Percentiles rank a stretch among this genome's conserved stretches.
These are phyloP conservation scores for Trichoderma simmonsii DNA, from an alignment of 2,329 filamentous ascomycete species.

Conservation along the genomic window DNA sequence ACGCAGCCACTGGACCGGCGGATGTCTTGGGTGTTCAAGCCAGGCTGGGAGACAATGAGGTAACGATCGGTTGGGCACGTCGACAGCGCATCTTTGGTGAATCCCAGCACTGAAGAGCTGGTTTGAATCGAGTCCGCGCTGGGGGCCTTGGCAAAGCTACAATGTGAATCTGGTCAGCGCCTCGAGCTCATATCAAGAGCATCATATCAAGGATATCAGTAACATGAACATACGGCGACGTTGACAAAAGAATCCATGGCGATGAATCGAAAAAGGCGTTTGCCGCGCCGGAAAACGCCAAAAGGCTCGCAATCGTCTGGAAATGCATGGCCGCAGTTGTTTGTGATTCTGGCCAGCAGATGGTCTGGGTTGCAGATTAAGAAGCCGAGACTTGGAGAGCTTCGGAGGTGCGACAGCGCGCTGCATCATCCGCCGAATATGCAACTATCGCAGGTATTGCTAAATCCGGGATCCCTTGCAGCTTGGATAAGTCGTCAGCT, in stretches of 20 bases:
- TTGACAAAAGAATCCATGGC: constrained; percentile 86
- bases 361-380: constrained; percentile 2
- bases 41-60: constrained; percentile 73
- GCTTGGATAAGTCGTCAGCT: not conserved
- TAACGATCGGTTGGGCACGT: constrained; percentile 73
- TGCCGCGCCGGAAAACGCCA: constrained; percentile 56
- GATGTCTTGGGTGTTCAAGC: constrained; percentile 69
- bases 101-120: constrained; percentile 41
- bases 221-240: constrained; percentile 62
- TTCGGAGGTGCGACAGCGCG: constrained; percentile 13
- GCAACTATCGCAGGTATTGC: constrained; percentile 9
- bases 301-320: constrained; percentile 41
- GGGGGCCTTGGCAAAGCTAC: constrained; percentile 35
- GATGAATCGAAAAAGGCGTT: constrained; percentile 81
- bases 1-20: constrained; percentile 46
- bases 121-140: constrained; percentile 48
- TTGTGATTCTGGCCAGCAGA: constrained; percentile 4
- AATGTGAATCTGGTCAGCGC: not conserved
- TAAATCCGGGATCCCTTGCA: not conserved
- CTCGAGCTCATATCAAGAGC: constrained; percentile 1
- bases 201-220: not conserved
- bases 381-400: constrained; percentile 2
- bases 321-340: constrained; percentile 16
- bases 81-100: constrained; percentile 52
- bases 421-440: constrained; percentile 2